Evolutionary conservation across 148 eudicot genomes (phyloP), one percentile per base, ranked within the genome.

Genomic region (Amaranthus cruentus): DNA sequence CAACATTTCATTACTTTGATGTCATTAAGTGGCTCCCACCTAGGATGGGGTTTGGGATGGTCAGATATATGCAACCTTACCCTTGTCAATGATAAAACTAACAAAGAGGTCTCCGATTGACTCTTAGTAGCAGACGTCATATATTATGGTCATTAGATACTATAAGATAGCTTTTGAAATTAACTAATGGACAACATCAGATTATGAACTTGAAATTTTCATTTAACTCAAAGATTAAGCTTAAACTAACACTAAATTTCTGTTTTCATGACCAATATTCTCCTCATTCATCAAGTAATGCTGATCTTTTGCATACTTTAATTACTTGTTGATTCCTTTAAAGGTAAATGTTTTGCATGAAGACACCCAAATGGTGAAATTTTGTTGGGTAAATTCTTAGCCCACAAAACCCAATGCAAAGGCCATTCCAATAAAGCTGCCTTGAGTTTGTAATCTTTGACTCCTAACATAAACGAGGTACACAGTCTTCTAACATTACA

Each of bases 381-480:
- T 54, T 70, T 54, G 28, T 44, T 6, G 47, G 49, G 58, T 47
- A 52, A 62, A 21, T 68, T 11, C 62, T 15, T 15, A 64, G 71
- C 57, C 42, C 60, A 73, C 43, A 53, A 63, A 78, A 69, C 69
- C 77, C 77, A 58, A 52, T 69, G 76, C 68, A 67, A 65, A 15
- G 7, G 62, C 47, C 9, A 18, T 42, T 70, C 57, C 62, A 67
- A 51, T 60, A 55, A 79, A 42, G 42, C 38, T 69, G 59, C 70
- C 56, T 79, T 28, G 72, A 62, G 47, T 46, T 61, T 73, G 73
- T 61, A 79, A 79, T 61, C 70, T 74, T 79, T 73, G 70, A 68
- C 73, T 46, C 69, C 55, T 55, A 51, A 14, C 65, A 68, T 62
- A 47, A 73, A 69, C 77, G 70, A 72, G 74, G 74, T 62, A 68